These are phyloP conservation scores for Pichia deserticola DNA, from an alignment of 805 yeast genomes.

Conservation along the genomic window DNA sequence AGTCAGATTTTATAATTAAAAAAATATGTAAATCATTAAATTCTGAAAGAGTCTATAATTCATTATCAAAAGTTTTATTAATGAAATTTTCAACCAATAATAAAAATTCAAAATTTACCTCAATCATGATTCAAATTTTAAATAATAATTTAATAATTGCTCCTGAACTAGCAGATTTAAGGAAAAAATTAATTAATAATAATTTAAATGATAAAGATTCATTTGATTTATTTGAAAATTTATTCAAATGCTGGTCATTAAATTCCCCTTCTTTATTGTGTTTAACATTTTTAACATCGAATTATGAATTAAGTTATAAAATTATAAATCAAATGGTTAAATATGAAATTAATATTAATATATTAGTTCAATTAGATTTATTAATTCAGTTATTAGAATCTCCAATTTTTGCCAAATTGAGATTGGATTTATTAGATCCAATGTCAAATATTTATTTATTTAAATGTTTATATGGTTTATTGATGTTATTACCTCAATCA, in stretches of 20 bases:
- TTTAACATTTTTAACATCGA: conserved; percentile 76
- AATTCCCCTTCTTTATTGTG: conserved; percentile 86
- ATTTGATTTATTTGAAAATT: conserved; percentile 48
- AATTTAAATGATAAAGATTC: conserved; percentile 36
- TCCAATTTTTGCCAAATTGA: conserved; percentile 80
- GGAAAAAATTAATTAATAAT: conserved; percentile 47
- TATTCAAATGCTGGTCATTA: conserved; percentile 88
- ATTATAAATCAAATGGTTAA: conserved; percentile 76
- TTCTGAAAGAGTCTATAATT: conserved; percentile 75
- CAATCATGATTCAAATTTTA: conserved; percentile 77
- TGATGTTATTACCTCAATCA: conserved; percentile 93
- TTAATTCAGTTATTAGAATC: conserved; percentile 86
- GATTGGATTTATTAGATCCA: conserved; percentile 86
- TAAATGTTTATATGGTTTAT: conserved; percentile 82
- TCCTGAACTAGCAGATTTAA: conserved; percentile 64
- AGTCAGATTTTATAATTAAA: conserved; percentile 78
- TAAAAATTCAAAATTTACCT: conserved; percentile 59
- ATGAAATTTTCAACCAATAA: conserved; percentile 33
- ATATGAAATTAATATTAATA: conserved; percentile 69
- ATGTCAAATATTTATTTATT: conserved; percentile 71
- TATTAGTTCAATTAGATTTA: conserved; percentile 80
- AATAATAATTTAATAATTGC: conserved; percentile 82
- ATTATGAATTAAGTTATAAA: conserved; percentile 80
- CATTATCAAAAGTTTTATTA: conserved; percentile 64
- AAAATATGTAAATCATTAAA: conserved; percentile 75